Base-by-base conservation (phyloP, 2,329 filamentous ascomycete genomes). In the Arthrobotrys megalospora region DNA sequence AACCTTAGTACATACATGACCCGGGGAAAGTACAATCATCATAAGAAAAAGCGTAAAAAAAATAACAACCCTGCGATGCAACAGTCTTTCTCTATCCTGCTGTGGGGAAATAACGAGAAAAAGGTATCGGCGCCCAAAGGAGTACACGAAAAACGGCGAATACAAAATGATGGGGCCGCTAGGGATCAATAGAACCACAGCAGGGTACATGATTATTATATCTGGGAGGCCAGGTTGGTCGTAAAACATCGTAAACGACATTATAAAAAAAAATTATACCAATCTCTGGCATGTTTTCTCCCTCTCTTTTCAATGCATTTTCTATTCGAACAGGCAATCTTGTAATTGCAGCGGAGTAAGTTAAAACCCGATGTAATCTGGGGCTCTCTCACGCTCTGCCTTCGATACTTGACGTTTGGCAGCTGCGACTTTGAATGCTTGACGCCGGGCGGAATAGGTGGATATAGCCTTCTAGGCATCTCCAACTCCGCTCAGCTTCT, bases 401-500 rank as follows among this genome's bases (percentile, higher is more conserved):
- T 16, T 60, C 11, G 55, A 60, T 19, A 28, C 12, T 60, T 43
- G 55, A 60, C 55, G 55, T 43, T 43, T 60, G n/a, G 36, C 16
- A 60, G 55, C 55, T 60, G 55, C 55, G 36, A 60, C 24, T 60
- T 43, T 60, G 34, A 60, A 14, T 28, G 19, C 19, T 7, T 43
- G 34, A 21, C 64, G 58, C 24, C 53, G 63, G 38, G 24, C 36
- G 19, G 48, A 19, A 21, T 34, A 45, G 19, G 32, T 55, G 58
- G 66, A 52, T 43, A 71, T 52, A 43, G 47, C 50, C 47, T 41
- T 71, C 73, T 77, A 77, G 62, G 66, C 58, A 60, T 81, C 81
- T 7, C 80, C 79, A 55, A 81, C 80, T n/a, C 78, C 78, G 48
- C 73, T 81, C 72, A 81, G 38, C 71, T 81, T 82, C 77, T 81